Percentiles rank a stretch among this genome's conserved stretches.
Evolutionary conservation across 176 grass and related monocot genomes (phyloP).

Genomic region (Paspalum vaginatum): DNA sequence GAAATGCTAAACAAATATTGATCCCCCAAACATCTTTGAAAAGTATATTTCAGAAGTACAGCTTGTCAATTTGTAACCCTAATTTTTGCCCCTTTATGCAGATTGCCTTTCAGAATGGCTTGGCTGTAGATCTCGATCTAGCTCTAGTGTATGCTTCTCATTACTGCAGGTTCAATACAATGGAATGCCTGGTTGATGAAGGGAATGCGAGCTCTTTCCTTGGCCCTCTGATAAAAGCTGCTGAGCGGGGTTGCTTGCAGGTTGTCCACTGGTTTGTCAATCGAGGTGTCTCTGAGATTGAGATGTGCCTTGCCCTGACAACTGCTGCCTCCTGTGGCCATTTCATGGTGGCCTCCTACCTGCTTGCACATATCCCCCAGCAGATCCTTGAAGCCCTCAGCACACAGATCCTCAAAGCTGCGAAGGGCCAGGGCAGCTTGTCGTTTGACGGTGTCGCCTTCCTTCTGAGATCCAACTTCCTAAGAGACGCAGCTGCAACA

Average conservation of each 20-base stretch:
- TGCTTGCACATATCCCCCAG: constrained; percentile 66
- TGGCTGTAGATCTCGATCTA: constrained; percentile 76
- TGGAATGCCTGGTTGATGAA: constrained; percentile 82
- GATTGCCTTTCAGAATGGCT: constrained; percentile 72
- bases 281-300: constrained; percentile 67
- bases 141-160: constrained; percentile 76
- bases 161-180: constrained; percentile 76
- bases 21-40: background rate
- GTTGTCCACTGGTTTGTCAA: constrained; percentile 80
- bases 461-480: constrained; percentile 72
- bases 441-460: constrained; percentile 80
- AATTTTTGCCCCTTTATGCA: constrained; percentile 36
- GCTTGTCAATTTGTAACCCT: background rate
- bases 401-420: constrained; percentile 71
- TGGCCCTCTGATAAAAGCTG: constrained; percentile 67
- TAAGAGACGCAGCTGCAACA: constrained; percentile 61
- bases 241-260: constrained; percentile 70
- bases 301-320: constrained; percentile 80
- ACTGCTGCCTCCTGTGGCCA: constrained; percentile 67
- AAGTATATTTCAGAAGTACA: background rate
- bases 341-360: constrained; percentile 53
- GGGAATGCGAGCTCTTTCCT: constrained; percentile 74
- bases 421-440: constrained; percentile 56
- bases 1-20: background rate
- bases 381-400: constrained; percentile 63